These are phyloP conservation scores for Colletotrichum lini DNA, from an alignment of 2,329 filamentous ascomycete genomes.

Conservation along the genomic window DNA sequence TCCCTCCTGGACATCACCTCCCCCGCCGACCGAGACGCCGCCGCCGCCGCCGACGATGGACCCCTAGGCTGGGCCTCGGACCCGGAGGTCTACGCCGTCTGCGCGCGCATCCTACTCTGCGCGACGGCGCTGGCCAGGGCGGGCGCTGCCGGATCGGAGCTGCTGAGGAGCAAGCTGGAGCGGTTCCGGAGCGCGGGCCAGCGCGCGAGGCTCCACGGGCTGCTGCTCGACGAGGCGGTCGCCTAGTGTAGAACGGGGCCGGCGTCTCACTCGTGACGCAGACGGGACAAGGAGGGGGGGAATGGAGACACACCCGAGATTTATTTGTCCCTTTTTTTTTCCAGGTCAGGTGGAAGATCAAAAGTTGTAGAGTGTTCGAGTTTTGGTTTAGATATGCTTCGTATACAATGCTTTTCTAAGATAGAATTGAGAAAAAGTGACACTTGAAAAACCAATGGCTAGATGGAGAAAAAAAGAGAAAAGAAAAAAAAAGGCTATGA, in stretches of 20 bases:
- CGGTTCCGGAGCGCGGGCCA: slow-evolving; percentile 29
- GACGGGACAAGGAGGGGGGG: not conserved
- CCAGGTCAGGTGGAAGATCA: not conserved
- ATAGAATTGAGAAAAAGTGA: not conserved
- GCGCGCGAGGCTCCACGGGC: slow-evolving; percentile 37
- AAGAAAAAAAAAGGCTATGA: slow-evolving; percentile 18
- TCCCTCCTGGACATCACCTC: slow-evolving; percentile 54
- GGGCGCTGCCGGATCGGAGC: not conserved
- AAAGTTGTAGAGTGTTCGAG: not conserved
- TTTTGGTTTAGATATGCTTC: slow-evolving; percentile 10
- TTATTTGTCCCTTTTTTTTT: not conserved
- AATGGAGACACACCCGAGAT: not conserved
- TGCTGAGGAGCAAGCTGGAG: slow-evolving; percentile 21
- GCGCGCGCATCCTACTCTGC: slow-evolving; percentile 61
- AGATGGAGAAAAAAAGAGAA: not conserved
- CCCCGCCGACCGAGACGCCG: slow-evolving; percentile 30
- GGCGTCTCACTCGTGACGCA: no score
- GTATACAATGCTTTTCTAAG: slow-evolving; percentile 20
- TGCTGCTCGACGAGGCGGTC: slow-evolving; percentile 40
- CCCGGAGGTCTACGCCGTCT: slow-evolving; percentile 76
- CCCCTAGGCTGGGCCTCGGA: slow-evolving; percentile 81
- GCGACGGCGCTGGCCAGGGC: slow-evolving; percentile 52
- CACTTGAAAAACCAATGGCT: not conserved
- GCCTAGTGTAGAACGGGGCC: not conserved
- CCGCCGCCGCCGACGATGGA: slow-evolving; percentile 63